Conservation (phyloP, 352 stramenopile genomes). For the Pilasporangium apinafurcum region DNA sequence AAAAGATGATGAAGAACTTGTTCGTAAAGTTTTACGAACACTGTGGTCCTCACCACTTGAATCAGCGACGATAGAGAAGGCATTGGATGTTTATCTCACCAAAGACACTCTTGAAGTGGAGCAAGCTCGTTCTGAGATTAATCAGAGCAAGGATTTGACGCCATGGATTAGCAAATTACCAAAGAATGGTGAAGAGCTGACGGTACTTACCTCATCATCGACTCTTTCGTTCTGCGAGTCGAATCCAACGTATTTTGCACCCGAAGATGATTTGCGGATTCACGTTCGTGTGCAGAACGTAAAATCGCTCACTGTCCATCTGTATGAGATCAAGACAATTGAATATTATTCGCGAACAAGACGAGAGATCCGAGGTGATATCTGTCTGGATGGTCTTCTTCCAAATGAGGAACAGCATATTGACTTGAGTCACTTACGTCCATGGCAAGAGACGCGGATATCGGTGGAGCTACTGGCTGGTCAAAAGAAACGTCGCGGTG, state of each 20-base stretch:
- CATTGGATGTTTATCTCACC: conserved; percentile 9
- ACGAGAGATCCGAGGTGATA: conserved; percentile 35
- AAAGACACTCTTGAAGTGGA: conserved; percentile 10
- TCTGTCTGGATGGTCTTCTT: conserved; percentile 48
- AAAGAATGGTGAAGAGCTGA: conserved; percentile 8
- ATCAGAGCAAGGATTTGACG: conserved; percentile 13
- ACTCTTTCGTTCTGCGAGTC: conserved; percentile 42
- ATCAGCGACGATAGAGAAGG: conserved; percentile 5
- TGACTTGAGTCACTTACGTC: conserved; percentile 34
- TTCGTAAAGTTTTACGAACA: conserved; percentile 9
- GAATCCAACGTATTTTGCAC: conserved; percentile 31
- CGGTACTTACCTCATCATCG: conserved; percentile 12
- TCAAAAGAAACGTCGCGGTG: conserved; percentile 20
- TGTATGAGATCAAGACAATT: conserved; percentile 55
- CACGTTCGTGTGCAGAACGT: conserved; percentile 40
- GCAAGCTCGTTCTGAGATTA: conserved; percentile 21
- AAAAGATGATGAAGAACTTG: conserved; percentile 7
- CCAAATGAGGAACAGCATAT: conserved; percentile 47
- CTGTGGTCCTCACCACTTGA: conserved; percentile 15
- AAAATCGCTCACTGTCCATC: conserved; percentile 38
- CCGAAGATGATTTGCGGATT: conserved; percentile 28
- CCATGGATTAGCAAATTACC: conserved; percentile 28
- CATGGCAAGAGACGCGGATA: conserved; percentile 37
- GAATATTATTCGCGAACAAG: conserved; percentile 49
- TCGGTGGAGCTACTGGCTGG: conserved; percentile 17